Conservation (phyloP, 176 grass and related monocot species). For the Phoenix roebelenii region DNA sequence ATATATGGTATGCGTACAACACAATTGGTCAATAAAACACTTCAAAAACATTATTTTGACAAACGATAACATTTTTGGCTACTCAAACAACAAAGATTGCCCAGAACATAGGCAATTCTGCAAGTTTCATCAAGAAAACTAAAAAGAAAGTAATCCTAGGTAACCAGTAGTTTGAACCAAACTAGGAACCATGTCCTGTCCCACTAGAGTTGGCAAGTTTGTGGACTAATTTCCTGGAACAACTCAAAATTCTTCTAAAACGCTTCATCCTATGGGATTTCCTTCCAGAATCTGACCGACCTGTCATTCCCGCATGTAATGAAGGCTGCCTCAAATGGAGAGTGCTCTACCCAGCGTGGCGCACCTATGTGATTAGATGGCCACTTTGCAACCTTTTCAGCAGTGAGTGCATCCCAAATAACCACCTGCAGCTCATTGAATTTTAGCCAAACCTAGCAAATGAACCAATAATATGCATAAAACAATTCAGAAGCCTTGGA, state of each 20-base stretch:
- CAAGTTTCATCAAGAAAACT: too few species aligned
- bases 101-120: too few species aligned
- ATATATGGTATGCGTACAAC: too few species aligned
- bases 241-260: neutral
- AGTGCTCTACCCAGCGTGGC: constrained; percentile 80
- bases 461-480: neutral
- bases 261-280: constrained; percentile 21
- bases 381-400: constrained; percentile 63
- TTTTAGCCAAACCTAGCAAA: neutral
- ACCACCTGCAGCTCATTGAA: constrained; percentile 43
- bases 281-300: constrained; percentile 84
- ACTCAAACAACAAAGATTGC: too few species aligned
- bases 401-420: constrained; percentile 71
- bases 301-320: constrained; percentile 78
- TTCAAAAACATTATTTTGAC: too few species aligned
- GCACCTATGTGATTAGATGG: constrained; percentile 58
- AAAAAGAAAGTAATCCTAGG: too few species aligned
- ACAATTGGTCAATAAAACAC: too few species aligned
- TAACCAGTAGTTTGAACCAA: too few species aligned
- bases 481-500: neutral
- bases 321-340: constrained; percentile 56
- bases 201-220: too few species aligned
- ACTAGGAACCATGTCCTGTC: too few species aligned
- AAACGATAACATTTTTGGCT: too few species aligned
- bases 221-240: neutral